A percentile compares a stretch with the other conserved stretches of the same genome.
Conservation (phyloP, 768 basidiomycete genomes). For the Boletus coccyginus region DNA sequence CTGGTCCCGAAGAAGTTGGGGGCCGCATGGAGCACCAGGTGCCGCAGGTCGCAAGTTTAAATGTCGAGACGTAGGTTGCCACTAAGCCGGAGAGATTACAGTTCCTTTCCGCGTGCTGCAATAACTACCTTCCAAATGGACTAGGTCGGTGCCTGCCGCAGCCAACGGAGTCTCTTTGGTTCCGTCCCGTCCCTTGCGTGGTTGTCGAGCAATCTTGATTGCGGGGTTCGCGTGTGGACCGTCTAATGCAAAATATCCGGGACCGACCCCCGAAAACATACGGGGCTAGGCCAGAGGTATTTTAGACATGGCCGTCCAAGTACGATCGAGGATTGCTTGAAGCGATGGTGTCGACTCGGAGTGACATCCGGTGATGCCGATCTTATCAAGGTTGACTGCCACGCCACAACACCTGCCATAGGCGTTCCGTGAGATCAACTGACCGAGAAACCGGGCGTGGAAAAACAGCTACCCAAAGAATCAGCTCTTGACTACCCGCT, state of each 20-base stretch:
- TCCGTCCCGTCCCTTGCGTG: neutral
- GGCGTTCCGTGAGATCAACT: neutral
- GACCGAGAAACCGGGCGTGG: neutral
- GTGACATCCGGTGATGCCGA: neutral
- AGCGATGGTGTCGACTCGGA: neutral
- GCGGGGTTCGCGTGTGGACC: constrained; percentile 4
- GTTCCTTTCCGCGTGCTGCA: neutral
- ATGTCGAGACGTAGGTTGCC: neutral
- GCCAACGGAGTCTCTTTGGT: neutral
- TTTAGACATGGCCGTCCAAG: neutral
- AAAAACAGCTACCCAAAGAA: neutral
- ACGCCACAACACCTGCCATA: constrained; percentile 7
- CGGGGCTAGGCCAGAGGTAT: constrained; percentile 1
- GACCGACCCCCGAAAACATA: constrained; percentile 8
- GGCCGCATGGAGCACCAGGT: neutral
- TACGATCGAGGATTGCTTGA: neutral
- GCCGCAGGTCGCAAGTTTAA: neutral
- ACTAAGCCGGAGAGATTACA: neutral
- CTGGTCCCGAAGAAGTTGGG: neutral
- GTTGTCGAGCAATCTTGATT: neutral
- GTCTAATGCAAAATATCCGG: neutral
- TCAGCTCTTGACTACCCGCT: neutral
- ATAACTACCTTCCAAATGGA: constrained; percentile 4
- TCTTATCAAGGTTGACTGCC: constrained; percentile 4
- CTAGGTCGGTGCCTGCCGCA: neutral